Percentiles rank a stretch among this genome's conserved stretches.
These are phyloP conservation scores for Agroathelia rolfsii DNA, from an alignment of 1,284 basidiomycete genomes.

Conservation along the genomic window DNA sequence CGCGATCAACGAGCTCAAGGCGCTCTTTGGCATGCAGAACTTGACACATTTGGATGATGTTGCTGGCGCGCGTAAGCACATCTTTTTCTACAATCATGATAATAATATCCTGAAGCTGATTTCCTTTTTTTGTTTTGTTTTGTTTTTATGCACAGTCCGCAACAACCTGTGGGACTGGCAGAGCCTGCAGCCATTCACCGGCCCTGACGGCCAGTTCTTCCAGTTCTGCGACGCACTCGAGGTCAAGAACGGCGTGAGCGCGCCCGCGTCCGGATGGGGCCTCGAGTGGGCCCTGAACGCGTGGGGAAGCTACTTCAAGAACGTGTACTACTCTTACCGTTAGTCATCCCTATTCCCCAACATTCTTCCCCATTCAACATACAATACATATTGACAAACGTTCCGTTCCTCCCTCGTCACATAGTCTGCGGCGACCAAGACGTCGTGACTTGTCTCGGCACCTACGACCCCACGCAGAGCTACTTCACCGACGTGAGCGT, in stretches of 20 bases:
- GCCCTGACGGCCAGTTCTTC: conserved; percentile 37
- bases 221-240: conserved; percentile 67
- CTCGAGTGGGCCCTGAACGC: conserved; percentile 48
- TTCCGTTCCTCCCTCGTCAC: too few relatives aligned
- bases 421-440: too few relatives aligned
- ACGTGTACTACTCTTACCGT: conserved; percentile 26
- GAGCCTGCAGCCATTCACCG: conserved; percentile 33
- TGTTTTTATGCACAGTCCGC: conserved; percentile 30
- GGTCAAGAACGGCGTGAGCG: conserved; percentile 49
- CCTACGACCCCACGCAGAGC: conserved; percentile 36
- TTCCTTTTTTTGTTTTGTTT: conserved; percentile 5
- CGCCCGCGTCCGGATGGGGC: conserved; percentile 51
- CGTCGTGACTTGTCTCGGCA: conserved; percentile 53
- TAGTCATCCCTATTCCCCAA: too few relatives aligned
- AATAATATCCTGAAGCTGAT: not conserved
- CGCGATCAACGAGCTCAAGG: conserved; percentile 43
- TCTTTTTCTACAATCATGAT: conserved; percentile 1
- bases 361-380: too few relatives aligned
- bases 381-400: too few relatives aligned
- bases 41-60: conserved; percentile 59
- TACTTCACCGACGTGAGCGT: conserved; percentile 44
- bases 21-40: conserved; percentile 44
- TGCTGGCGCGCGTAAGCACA: conserved; percentile 42
- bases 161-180: conserved; percentile 62
- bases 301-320: conserved; percentile 47